These are phyloP conservation scores for Boletellus sp. DNA, from an alignment of 1,284 basidiomycete species.

Conservation along the genomic window DNA sequence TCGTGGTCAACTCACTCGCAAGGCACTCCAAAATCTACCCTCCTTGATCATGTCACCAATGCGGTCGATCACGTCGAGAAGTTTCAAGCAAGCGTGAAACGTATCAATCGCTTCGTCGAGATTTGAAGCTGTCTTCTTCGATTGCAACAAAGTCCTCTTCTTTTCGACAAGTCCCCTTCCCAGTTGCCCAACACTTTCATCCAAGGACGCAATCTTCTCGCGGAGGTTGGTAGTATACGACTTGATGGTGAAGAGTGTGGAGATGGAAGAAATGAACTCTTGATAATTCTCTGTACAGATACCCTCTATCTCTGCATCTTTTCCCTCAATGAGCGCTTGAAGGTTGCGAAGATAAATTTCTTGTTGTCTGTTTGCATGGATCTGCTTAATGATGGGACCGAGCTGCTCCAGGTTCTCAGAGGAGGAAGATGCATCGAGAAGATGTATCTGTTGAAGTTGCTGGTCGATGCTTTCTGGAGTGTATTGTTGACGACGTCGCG, in stretches of 20 bases:
- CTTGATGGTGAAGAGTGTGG: conserved; percentile 92
- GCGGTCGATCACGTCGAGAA: conserved; percentile 92
- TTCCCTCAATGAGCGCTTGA: conserved; percentile 84
- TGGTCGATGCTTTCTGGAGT: conserved; percentile 79
- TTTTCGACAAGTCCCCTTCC: conserved; percentile 86
- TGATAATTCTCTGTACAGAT: conserved; percentile 97
- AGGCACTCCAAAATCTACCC: conserved; percentile 93
- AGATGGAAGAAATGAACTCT: conserved; percentile 95
- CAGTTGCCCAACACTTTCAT: conserved; percentile 70
- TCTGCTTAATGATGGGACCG: conserved; percentile 89
- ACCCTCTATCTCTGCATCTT: conserved; percentile 93
- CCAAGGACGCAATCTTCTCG: conserved; percentile 71
- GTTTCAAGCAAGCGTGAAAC: conserved; percentile 86
- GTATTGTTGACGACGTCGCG: conserved; percentile 68
- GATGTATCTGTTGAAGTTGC: conserved; percentile 83
- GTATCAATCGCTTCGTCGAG: conserved; percentile 96
- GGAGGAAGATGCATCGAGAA: conserved; percentile 79
- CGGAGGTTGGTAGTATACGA: conserved; percentile 81
- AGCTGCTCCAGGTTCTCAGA: conserved; percentile 92
- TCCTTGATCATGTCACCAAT: conserved; percentile 91
- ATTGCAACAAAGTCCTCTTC: conserved; percentile 85
- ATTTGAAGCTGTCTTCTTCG: conserved; percentile 88
- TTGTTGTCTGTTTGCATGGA: conserved; percentile 87
- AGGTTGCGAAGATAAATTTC: conserved; percentile 88
- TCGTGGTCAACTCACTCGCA: conserved; percentile 70